phyloP scores from a whole-genome alignment of 1,284 basidiomycete species.

The Sutorius eximius region DNA sequence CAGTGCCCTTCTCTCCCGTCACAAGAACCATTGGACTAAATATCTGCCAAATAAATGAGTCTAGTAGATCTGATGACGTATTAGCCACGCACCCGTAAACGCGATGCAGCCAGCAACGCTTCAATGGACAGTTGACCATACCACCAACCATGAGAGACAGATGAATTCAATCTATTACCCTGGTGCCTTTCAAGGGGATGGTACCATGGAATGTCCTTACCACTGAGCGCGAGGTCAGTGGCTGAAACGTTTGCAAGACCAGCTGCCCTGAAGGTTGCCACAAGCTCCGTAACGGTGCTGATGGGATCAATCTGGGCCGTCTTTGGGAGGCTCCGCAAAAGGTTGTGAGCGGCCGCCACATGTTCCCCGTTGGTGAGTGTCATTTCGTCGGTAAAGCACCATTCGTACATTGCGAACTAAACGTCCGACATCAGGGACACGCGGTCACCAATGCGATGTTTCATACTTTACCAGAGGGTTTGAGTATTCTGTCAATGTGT shows the following conservation, averaged over 20 bases:
- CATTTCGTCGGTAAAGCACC: conserved; percentile 14
- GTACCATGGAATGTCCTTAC: conserved; percentile 13
- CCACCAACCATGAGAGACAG: conserved; percentile 13
- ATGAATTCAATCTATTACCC: background rate
- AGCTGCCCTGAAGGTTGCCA: background rate
- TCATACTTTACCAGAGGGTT: conserved; percentile 13
- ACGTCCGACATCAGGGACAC: background rate
- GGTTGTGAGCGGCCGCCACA: conserved; percentile 1
- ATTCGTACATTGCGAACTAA: conserved; percentile 16
- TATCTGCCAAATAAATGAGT: background rate
- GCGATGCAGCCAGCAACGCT: conserved; percentile 11
- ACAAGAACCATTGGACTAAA: background rate
- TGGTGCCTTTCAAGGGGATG: conserved; percentile 7
- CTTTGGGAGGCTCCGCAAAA: conserved; percentile 5
- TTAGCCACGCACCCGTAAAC: background rate
- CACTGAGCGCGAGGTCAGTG: conserved; percentile 6
- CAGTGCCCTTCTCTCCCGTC: background rate
- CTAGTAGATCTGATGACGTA: too few relatives aligned
- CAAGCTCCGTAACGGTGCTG: background rate
- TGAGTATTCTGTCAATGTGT: conserved; percentile 10
- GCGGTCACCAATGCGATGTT: background rate
- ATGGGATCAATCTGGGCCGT: background rate
- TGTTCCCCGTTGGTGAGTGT: conserved; percentile 5
- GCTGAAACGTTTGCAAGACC: conserved; percentile 7
- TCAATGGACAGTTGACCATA: conserved; percentile 10